phyloP scores from a whole-genome alignment of 805 yeast species.

The Myxozyma monticola region DNA sequence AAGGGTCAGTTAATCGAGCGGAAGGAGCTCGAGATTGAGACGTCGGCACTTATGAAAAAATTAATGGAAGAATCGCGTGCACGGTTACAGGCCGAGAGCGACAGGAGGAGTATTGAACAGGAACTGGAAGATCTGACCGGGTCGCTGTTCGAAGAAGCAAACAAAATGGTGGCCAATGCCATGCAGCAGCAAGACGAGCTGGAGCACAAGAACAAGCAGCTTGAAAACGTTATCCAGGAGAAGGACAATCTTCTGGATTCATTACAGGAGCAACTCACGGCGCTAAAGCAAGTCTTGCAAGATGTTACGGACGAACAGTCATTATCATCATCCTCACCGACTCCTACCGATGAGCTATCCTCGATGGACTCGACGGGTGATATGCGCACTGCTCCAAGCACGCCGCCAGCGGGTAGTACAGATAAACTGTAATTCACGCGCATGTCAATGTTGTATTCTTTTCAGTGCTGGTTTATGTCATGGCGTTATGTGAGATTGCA shows the following conservation, averaged over 20 bases:
- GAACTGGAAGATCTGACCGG: slow-evolving; percentile 82
- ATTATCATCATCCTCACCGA: no score
- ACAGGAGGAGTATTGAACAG: slow-evolving; percentile 58
- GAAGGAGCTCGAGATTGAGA: slow-evolving; percentile 34
- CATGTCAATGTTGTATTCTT: no score
- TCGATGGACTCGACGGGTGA: no score
- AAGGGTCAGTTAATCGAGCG: slow-evolving; percentile 35
- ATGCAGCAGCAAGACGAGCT: slow-evolving; percentile 61
- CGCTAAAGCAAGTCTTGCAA: slow-evolving; percentile 52
- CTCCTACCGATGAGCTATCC: no score
- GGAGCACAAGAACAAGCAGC: slow-evolving; percentile 45
- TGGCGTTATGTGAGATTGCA: no score
- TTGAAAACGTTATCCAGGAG: slow-evolving; percentile 44
- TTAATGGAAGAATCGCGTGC: slow-evolving; percentile 40
- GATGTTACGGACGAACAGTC: slow-evolving; percentile 26
- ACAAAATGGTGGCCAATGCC: slow-evolving; percentile 78
- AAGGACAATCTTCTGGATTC: slow-evolving; percentile 63
- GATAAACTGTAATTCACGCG: no score
- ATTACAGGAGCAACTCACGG: slow-evolving; percentile 61
- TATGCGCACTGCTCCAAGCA: no score
- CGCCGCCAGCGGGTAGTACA: no score
- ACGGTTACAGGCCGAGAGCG: slow-evolving; percentile 52
- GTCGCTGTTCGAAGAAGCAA: slow-evolving; percentile 79
- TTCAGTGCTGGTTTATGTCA: no score
- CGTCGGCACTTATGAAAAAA: slow-evolving; percentile 39